Evolutionary conservation across 352 stramenopile genomes (phyloP).

Genomic region (Peronospora tabacina): DNA sequence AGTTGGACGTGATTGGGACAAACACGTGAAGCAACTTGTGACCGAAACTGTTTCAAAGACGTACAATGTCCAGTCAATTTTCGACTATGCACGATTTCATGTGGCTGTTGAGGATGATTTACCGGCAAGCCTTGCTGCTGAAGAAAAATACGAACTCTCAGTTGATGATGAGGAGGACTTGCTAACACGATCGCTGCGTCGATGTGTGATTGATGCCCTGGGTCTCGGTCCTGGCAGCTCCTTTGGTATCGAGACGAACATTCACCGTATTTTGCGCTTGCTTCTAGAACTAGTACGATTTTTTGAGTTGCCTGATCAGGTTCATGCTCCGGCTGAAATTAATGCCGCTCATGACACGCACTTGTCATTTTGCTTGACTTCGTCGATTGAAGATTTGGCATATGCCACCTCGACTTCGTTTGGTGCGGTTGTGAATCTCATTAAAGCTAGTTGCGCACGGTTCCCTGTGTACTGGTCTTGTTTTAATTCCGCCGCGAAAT

Average conservation of each 20-base stretch:
- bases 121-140: not conserved
- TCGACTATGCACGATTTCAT: slow-evolving; percentile 18
- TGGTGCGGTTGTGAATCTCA: slow-evolving; percentile 23
- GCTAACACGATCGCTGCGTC: slow-evolving; percentile 18
- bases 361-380: not conserved
- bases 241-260: slow-evolving; percentile 8
- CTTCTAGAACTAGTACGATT: slow-evolving; percentile 20
- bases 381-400: slow-evolving; percentile 13
- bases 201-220: slow-evolving; percentile 23
- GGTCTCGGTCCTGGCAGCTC: slow-evolving; percentile 5
- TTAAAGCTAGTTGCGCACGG: slow-evolving; percentile 21
- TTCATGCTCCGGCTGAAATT: slow-evolving; percentile 3
- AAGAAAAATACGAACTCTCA: not conserved
- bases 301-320: slow-evolving; percentile 13
- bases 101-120: slow-evolving; percentile 2
- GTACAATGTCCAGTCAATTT: slow-evolving; percentile 14
- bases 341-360: slow-evolving; percentile 1
- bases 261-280: slow-evolving; percentile 23
- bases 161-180: slow-evolving; percentile 17
- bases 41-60: slow-evolving; percentile 12
- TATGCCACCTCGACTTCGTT: slow-evolving; percentile 16
- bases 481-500: slow-evolving; percentile 18
- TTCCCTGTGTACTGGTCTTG: slow-evolving; percentile 24
- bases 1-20: slow-evolving; percentile 11
- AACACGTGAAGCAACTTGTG: slow-evolving; percentile 19